phyloP scores from a whole-genome alignment of 2,329 filamentous ascomycete genomes.

The Scortechinia acanthostroma region DNA sequence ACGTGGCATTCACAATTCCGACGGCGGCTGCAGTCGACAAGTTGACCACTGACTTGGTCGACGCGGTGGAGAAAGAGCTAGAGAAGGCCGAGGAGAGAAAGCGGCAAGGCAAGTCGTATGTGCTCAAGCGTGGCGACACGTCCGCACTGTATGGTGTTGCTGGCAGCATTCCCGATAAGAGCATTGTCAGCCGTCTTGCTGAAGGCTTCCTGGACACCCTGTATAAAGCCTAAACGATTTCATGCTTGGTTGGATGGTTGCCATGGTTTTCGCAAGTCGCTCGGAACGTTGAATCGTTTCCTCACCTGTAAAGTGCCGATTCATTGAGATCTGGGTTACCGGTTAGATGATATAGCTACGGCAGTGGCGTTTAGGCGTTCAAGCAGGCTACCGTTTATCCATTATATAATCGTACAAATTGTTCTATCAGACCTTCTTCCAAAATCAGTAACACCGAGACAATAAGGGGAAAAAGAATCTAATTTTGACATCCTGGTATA shows the following conservation, averaged over 20 bases:
- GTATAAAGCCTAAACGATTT: constrained; percentile 71
- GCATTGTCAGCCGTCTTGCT: constrained; percentile 82
- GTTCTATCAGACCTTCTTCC: no score
- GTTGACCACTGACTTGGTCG: constrained; percentile 67
- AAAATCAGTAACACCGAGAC: no score
- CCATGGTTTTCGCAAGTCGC: neutral
- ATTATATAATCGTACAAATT: no score
- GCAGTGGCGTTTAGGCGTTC: no score
- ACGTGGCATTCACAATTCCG: constrained; percentile 86
- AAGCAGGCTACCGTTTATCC: no score
- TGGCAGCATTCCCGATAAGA: constrained; percentile 90
- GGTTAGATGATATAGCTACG: no score
- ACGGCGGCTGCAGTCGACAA: constrained; percentile 75
- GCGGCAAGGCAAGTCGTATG: constrained; percentile 59
- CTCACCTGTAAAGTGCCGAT: no score
- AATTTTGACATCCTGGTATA: no score
- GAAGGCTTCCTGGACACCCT: constrained; percentile 85
- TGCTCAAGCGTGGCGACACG: constrained; percentile 50
- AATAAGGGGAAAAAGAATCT: no score
- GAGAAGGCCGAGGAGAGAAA: constrained; percentile 72
- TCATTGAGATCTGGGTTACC: no score
- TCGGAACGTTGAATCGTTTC: neutral
- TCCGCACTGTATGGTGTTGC: constrained; percentile 91
- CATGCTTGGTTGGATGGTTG: no score
- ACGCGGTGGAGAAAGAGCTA: constrained; percentile 63